Percentiles rank a stretch among this genome's conserved stretches.
Evolutionary conservation across 2,329 filamentous ascomycete species (phyloP).

Genomic region (Xylariaceae sp.): DNA sequence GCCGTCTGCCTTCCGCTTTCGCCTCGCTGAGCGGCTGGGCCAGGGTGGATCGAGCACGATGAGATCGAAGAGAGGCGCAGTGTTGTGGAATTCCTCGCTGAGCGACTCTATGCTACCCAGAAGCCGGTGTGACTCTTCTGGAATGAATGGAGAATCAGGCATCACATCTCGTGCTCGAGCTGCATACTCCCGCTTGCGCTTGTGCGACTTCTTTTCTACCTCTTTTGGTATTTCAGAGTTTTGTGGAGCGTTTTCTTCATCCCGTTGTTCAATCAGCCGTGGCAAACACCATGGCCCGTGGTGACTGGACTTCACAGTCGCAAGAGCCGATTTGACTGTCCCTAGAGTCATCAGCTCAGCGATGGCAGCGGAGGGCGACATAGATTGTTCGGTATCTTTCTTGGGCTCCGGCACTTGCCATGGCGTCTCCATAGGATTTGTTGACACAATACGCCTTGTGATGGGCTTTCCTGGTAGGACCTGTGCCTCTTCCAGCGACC

Average conservation of each 20-base stretch:
- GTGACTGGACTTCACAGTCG: slow-evolving; percentile 31
- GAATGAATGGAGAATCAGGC: slow-evolving; percentile 32
- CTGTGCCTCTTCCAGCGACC: slow-evolving; percentile 66
- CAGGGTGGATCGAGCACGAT: slow-evolving; percentile 75
- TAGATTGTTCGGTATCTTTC: slow-evolving; percentile 30
- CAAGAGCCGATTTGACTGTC: slow-evolving; percentile 42
- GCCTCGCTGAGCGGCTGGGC: slow-evolving; percentile 71
- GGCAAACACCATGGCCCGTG: slow-evolving; percentile 45
- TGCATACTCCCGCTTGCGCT: slow-evolving; percentile 11
- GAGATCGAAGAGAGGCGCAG: slow-evolving; percentile 57
- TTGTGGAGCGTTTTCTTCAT: slow-evolving; percentile 3
- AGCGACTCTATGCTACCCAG: slow-evolving; percentile 45
- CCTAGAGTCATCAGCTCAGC: slow-evolving; percentile 52
- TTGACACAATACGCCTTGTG: slow-evolving; percentile 43
- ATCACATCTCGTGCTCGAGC: slow-evolving; percentile 3
- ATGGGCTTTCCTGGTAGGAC: slow-evolving; percentile 37
- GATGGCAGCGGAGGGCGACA: slow-evolving; percentile 44
- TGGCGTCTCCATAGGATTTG: slow-evolving; percentile 39
- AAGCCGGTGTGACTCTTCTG: slow-evolving; percentile 42
- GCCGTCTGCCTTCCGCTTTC: slow-evolving; percentile 53
- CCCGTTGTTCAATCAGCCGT: slow-evolving; percentile 28
- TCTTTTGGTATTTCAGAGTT: not conserved
- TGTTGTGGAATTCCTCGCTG: slow-evolving; percentile 37
- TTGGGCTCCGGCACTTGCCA: slow-evolving; percentile 55
- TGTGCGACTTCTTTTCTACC: slow-evolving; percentile 10